Evolutionary conservation across 208 protist genomes (phyloP).

Genomic region (Leishmania aethiopica): DNA sequence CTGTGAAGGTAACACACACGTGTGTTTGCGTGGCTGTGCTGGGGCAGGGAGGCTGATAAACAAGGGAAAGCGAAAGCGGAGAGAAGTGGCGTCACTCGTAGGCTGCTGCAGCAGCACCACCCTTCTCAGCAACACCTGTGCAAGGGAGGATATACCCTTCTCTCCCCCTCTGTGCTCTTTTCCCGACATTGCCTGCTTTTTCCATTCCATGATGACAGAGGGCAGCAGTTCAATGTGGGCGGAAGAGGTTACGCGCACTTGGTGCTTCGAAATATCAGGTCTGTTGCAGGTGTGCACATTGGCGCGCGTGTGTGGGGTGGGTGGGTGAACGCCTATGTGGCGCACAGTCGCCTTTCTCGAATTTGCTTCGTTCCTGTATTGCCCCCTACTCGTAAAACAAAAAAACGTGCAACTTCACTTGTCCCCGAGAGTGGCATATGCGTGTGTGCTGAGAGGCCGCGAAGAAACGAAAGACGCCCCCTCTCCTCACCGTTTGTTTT

Average conservation of each 20-base stretch:
- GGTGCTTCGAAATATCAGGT: too few species aligned
- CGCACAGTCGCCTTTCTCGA: background rate
- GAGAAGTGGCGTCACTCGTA: background rate
- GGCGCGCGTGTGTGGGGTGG: constrained; percentile 1
- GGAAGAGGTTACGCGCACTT: background rate
- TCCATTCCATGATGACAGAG: background rate
- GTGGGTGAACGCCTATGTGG: background rate
- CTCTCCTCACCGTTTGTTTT: background rate
- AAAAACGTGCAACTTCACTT: background rate
- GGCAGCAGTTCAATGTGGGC: background rate
- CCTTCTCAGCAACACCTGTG: background rate
- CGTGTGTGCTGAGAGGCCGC: background rate
- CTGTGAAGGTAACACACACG: background rate
- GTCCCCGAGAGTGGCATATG: too few species aligned
- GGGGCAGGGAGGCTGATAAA: background rate
- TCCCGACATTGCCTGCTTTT: background rate
- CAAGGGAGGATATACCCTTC: background rate
- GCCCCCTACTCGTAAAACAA: background rate
- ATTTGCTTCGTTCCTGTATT: background rate
- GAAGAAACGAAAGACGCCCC: background rate
- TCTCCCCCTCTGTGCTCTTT: background rate
- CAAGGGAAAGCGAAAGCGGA: background rate
- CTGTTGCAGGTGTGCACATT: background rate
- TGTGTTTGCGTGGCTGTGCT: too few species aligned
- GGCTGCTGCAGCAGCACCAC: background rate